phyloP scores from a whole-genome alignment of 2,329 filamentous ascomycete species.

The Aureobasidium sp. region DNA sequence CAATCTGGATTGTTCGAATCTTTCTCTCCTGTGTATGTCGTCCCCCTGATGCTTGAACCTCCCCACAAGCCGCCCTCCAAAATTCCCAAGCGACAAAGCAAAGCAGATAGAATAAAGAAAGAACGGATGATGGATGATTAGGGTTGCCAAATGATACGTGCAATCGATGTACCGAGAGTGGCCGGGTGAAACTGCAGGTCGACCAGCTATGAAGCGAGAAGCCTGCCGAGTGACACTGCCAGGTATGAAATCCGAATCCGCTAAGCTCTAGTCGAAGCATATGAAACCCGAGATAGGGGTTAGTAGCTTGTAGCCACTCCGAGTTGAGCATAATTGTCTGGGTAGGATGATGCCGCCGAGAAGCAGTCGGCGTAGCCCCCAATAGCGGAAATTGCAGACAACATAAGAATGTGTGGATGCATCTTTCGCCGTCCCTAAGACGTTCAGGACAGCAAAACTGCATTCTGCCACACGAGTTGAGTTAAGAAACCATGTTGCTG shows the following conservation, averaged over 20 bases:
- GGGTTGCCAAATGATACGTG: constrained; percentile 4
- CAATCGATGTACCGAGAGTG: constrained; percentile 14
- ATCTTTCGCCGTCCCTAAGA: constrained; percentile 32
- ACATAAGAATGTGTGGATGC: constrained; percentile 17
- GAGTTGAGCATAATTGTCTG: constrained; percentile 14
- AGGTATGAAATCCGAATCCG: constrained; percentile 21
- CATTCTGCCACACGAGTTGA: constrained; percentile 33
- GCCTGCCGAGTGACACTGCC: constrained; percentile 36
- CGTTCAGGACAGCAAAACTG: constrained; percentile 37
- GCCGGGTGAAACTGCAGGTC: constrained; percentile 22
- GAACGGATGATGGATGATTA: constrained; percentile 8
- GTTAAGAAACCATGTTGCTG: constrained; percentile 27
- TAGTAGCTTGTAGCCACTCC: constrained; percentile 5
- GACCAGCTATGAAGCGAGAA: constrained; percentile 23
- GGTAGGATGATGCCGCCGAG: constrained; percentile 2
- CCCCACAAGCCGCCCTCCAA: constrained; percentile 18
- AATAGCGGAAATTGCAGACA: constrained; percentile 17
- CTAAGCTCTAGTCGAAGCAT: neutral
- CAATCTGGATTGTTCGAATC: constrained; percentile 10
- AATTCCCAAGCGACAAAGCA: constrained; percentile 13
- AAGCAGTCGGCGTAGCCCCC: constrained; percentile 1
- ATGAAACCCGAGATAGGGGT: neutral
- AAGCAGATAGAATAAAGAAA: constrained; percentile 3
- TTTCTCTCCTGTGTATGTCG: constrained; percentile 1
- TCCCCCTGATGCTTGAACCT: constrained; percentile 16